Evolutionary conservation across 495 filamentous ascomycete genomes (phyloP).

Genomic region (Letharia columbiana): DNA sequence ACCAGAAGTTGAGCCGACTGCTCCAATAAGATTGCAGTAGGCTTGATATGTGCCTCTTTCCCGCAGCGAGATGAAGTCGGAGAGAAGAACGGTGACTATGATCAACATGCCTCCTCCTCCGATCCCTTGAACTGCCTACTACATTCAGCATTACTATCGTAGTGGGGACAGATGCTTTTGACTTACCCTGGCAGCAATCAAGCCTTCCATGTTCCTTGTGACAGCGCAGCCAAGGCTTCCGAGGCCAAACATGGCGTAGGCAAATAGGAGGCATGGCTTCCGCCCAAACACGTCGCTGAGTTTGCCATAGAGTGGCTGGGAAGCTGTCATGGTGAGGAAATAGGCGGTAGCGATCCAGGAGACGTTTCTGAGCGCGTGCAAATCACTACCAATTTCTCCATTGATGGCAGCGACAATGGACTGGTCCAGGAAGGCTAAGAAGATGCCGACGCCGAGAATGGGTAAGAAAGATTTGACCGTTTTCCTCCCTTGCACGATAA

Average conservation of each 20-base stretch:
- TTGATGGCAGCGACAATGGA: conserved; percentile 18
- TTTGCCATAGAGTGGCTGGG: conserved; percentile 20
- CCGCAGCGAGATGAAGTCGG: conserved; percentile 13
- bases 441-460: conserved; percentile 14
- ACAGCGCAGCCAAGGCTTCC: conserved; percentile 20
- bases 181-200: conserved; percentile 22
- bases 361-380: conserved; percentile 17
- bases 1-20: conserved; percentile 15
- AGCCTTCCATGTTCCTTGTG: conserved; percentile 9
- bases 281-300: conserved; percentile 22
- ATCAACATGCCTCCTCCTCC: conserved; percentile 21
- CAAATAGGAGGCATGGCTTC: conserved; percentile 17
- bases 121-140: conserved; percentile 18
- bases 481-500: conserved; percentile 3
- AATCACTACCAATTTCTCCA: conserved; percentile 19
- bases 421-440: conserved; percentile 17
- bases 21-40: conserved; percentile 20
- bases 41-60: conserved; percentile 19
- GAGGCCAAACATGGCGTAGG: conserved; percentile 14
- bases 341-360: conserved; percentile 22
- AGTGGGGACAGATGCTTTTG: neutral
- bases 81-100: conserved; percentile 18
- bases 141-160: neutral
- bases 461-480: conserved; percentile 13
- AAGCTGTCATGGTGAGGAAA: conserved; percentile 20